Percentiles rank a stretch among this genome's conserved stretches.
These are phyloP conservation scores for Leccinum olivaceopallidum DNA, from an alignment of 768 basidiomycete genomes.

Conservation along the genomic window DNA sequence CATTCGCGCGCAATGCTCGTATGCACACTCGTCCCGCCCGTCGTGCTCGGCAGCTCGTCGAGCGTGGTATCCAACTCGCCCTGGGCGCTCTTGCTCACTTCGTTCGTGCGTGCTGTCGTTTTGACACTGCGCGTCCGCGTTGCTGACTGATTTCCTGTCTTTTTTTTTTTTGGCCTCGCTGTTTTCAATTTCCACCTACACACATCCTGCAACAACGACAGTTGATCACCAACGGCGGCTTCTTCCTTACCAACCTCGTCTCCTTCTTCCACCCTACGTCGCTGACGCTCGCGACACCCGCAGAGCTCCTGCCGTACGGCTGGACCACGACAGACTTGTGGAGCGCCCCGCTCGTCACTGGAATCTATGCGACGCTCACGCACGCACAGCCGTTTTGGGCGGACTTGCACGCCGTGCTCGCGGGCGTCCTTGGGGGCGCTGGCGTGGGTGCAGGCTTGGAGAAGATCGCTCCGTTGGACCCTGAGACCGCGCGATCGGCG, in stretches of 20 bases:
- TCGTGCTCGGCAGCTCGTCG: constrained; percentile 54
- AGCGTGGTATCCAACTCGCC: constrained; percentile 61
- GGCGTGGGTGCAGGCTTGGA: constrained; percentile 14
- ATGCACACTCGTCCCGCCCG: constrained; percentile 73
- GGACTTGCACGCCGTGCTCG: constrained; percentile 51
- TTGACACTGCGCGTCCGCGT: neutral
- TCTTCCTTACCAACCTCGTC: constrained; percentile 75
- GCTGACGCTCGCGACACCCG: constrained; percentile 69
- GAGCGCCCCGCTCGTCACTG: constrained; percentile 79
- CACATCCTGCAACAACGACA: constrained; percentile 26
- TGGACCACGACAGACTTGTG: constrained; percentile 88
- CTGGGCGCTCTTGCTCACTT: constrained; percentile 73
- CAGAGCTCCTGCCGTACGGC: constrained; percentile 78
- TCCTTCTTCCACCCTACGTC: constrained; percentile 75
- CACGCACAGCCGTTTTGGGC: constrained; percentile 88
- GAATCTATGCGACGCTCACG: constrained; percentile 77
- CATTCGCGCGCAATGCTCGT: constrained; percentile 78
- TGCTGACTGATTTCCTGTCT: neutral
- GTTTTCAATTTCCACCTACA: neutral
- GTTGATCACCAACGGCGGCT: constrained; percentile 77
- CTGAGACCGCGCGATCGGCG: constrained; percentile 65
- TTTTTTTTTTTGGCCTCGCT: too few relatives aligned
- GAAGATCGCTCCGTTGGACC: constrained; percentile 51
- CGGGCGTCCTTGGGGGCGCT: constrained; percentile 42
- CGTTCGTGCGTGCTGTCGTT: constrained; percentile 51